Percentiles rank a stretch among this genome's conserved stretches.
Conservation (phyloP, 2,329 filamentous ascomycete genomes). For the Trichoderma hamatum region DNA sequence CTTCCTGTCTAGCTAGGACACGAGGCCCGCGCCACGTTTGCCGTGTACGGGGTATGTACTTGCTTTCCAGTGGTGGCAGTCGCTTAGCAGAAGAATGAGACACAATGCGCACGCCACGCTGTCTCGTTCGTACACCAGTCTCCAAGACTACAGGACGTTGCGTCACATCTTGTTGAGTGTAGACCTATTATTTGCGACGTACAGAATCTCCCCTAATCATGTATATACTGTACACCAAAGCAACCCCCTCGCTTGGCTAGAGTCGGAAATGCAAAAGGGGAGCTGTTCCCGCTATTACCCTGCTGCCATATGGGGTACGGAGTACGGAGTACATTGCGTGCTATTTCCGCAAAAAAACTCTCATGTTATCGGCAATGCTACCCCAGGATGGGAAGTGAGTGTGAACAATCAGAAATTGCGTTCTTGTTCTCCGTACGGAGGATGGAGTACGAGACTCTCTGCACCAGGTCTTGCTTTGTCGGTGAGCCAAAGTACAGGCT, state of each 20-base stretch:
- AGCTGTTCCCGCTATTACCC: neutral
- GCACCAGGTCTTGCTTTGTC: neutral
- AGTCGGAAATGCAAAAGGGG: conserved; percentile 1
- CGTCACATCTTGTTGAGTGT: conserved; percentile 5
- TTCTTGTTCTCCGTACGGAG: neutral
- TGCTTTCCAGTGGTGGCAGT: neutral
- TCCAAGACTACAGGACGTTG: conserved; percentile 25
- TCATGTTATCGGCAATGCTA: conserved; percentile 6
- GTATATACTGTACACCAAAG: neutral
- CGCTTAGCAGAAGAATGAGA: conserved; percentile 13
- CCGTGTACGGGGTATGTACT: neutral
- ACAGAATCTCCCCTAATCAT: neutral
- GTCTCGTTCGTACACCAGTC: conserved; percentile 15
- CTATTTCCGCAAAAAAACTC: neutral
- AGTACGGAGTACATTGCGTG: neutral
- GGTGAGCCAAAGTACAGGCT: neutral
- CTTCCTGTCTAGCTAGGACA: neutral
- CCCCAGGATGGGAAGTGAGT: neutral
- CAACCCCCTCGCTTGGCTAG: conserved; percentile 3
- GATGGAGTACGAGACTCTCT: neutral
- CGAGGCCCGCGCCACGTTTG: neutral
- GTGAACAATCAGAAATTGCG: neutral
- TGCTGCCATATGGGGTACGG: neutral
- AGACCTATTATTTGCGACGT: neutral
- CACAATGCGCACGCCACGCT: conserved; percentile 22